Base-by-base conservation (phyloP, 2,329 filamentous ascomycete genomes). In the Aspergillus calidoustus region DNA sequence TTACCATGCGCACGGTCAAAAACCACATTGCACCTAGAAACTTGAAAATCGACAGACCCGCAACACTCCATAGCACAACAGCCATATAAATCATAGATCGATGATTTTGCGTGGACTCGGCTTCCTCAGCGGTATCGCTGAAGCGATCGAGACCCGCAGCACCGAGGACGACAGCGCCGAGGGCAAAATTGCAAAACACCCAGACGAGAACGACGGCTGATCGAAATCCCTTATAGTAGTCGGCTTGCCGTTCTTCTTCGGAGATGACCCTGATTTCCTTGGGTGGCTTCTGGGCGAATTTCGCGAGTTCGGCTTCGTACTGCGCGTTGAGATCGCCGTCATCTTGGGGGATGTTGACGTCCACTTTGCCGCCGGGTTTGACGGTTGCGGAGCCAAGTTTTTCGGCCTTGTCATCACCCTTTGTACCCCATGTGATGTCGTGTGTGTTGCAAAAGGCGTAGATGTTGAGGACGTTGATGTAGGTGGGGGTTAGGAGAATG, bases 371-470 rank as follows among this genome's bases (percentile, higher is more conserved):
- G 68, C 92, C 94, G 49, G 96, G 91, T 77, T 97, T 97, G 57
- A 93, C 90, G 69, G 89, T 93, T 69, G 95, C 94, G 0, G 89
- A 92, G 1, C 92, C 92, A 57, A 97, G 86, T 73, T 94, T 93
- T 70, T 96, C 93, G 7, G 94, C 86, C 78, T 97, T 97, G 80
- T 97, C 94, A 76, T 98, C 95, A 71, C 95, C 95, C 79, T 98
- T 99, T 47, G 95, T 99, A 72, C 93, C 93, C 93, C 93, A 97
- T 3, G 93, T 96, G 67, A 97, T 95, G 74, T 97, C 93, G 84
- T 97, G 93, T 28, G 93, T 97, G 80, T 97, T 97, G 81, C 93
- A 98, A 80, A 99, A 99, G 64, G 94, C 94, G 79, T 98, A 99
- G 60, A 99, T 95, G 82, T 98, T 99, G 71, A 99, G 88, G 62